Conservation (phyloP, 768 basidiomycete genomes). For the Leccinum disarticulatum region DNA sequence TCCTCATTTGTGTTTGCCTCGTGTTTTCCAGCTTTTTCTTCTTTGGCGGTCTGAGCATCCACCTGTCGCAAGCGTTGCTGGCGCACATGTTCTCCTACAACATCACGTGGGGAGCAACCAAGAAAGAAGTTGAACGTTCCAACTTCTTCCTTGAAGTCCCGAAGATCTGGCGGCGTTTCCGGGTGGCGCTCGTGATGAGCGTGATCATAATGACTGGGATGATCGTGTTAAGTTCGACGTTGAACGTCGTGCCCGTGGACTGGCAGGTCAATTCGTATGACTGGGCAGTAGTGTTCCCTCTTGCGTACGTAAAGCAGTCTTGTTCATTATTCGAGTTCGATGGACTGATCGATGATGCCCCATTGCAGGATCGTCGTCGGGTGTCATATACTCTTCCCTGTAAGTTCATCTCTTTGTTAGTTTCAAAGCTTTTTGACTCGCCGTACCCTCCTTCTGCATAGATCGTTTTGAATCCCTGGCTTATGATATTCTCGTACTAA, state of each 20-base stretch:
- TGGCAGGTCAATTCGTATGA: slow-evolving; percentile 61
- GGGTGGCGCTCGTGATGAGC: slow-evolving; percentile 57
- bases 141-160: slow-evolving; percentile 93
- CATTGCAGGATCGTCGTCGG: slow-evolving; percentile 47
- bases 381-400: slow-evolving; percentile 75
- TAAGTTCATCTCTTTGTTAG: slow-evolving; percentile 32
- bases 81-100: slow-evolving; percentile 61
- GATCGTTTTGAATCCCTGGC: slow-evolving; percentile 86
- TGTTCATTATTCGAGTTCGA: not conserved
- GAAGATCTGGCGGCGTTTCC: slow-evolving; percentile 77
- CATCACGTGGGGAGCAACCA: slow-evolving; percentile 58
- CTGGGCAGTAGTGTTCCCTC: slow-evolving; percentile 76
- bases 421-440: slow-evolving; percentile 22
- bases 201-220: slow-evolving; percentile 51
- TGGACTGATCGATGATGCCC: not conserved
- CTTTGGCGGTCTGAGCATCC: slow-evolving; percentile 56
- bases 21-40: slow-evolving; percentile 42
- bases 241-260: slow-evolving; percentile 51
- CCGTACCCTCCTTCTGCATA: slow-evolving; percentile 26
- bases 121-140: slow-evolving; percentile 85
- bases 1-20: not conserved
- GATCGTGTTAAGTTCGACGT: slow-evolving; percentile 49
- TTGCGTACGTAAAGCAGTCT: slow-evolving; percentile 42
- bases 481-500: slow-evolving; percentile 77
- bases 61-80: slow-evolving; percentile 50